These are phyloP conservation scores for Colletotrichum noveboracense DNA, from an alignment of 2,329 filamentous ascomycete species.

Conservation along the genomic window DNA sequence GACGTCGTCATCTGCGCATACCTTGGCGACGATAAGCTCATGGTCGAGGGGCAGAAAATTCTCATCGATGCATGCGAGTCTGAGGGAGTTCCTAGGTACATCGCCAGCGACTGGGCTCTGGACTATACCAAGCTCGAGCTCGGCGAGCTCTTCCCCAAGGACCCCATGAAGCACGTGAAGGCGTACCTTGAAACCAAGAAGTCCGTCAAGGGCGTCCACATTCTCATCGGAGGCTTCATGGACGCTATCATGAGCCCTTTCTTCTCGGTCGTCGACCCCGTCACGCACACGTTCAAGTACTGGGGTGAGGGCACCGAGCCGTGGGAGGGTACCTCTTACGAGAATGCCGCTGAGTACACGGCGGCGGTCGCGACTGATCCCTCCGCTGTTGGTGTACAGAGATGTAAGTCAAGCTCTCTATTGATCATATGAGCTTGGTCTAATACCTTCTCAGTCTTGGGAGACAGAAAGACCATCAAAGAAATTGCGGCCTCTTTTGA, in stretches of 20 bases:
- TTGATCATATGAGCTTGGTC: fast-evolving
- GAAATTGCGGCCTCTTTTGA: background rate
- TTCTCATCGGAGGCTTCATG: constrained; percentile 43
- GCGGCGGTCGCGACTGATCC: constrained; percentile 10
- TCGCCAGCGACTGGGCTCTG: constrained; percentile 45
- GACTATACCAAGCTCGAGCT: constrained; percentile 43
- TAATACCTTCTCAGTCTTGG: background rate
- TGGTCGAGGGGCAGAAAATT: constrained; percentile 44
- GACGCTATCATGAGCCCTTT: constrained; percentile 34
- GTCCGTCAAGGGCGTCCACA: constrained; percentile 40
- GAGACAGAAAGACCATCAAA: background rate
- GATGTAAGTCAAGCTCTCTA: background rate
- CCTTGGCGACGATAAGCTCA: constrained; percentile 39
- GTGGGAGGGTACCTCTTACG: constrained; percentile 42
- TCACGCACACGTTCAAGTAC: constrained; percentile 30
- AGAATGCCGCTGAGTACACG: constrained; percentile 39
- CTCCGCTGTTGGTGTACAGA: background rate
- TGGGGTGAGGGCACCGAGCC: constrained; percentile 41
- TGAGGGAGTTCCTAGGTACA: constrained; percentile 38
- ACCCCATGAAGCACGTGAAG: constrained; percentile 43
- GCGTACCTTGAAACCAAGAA: constrained; percentile 41
- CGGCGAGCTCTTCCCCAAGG: constrained; percentile 41
- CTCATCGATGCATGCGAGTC: constrained; percentile 44
- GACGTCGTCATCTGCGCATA: constrained; percentile 45
- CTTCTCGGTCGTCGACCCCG: constrained; percentile 26